phyloP scores from a whole-genome alignment of 108 stramenopile species.

The Thalassiosira profunda region DNA sequence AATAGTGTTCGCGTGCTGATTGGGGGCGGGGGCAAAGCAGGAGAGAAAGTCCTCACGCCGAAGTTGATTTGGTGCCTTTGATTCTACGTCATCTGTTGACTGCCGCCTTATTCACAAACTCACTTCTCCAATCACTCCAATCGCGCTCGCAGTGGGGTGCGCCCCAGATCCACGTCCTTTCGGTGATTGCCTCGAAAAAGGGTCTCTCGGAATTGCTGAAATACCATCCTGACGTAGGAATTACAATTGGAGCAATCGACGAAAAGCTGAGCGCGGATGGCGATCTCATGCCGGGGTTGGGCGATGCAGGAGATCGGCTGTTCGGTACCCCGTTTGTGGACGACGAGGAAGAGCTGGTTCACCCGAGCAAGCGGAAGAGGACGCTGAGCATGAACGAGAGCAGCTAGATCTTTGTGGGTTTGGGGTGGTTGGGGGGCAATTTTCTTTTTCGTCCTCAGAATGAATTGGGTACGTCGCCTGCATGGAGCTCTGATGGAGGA shows the following conservation, averaged over 20 bases:
- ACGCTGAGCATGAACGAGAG: conserved; percentile 28
- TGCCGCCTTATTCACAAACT: no score
- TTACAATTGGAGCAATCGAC: conserved; percentile 92
- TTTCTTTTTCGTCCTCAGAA: no score
- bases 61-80: no score
- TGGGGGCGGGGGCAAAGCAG: no score
- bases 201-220: conserved; percentile 75
- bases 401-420: no score
- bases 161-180: conserved; percentile 82
- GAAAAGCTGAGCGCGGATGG: conserved; percentile 79
- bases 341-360: conserved; percentile 74
- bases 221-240: conserved; percentile 86
- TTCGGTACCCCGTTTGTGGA: conserved; percentile 61
- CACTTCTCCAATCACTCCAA: neutral
- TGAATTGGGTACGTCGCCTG: no score
- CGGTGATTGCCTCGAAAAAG: conserved; percentile 80
- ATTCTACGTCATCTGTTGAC: no score
- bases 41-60: no score
- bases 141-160: conserved; percentile 79
- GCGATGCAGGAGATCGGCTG: conserved; percentile 96
- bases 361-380: conserved; percentile 60
- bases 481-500: no score
- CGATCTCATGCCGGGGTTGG: conserved; percentile 92
- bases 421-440: no score
- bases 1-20: no score